These are phyloP conservation scores for Canavalia gladiata DNA, from an alignment of 306 rosid genomes.

Conservation along the genomic window DNA sequence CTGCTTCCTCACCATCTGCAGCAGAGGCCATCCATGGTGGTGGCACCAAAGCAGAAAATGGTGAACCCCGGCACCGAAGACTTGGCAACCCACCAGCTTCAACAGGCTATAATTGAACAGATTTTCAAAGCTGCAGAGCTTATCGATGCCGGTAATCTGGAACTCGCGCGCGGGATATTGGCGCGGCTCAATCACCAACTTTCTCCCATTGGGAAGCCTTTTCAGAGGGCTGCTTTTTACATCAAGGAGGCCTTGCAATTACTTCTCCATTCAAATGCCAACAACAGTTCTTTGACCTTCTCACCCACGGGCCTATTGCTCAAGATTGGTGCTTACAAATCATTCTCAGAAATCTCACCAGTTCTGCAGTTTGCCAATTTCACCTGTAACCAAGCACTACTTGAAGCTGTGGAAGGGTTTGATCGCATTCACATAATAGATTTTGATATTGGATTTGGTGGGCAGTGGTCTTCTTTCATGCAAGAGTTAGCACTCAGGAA, in stretches of 20 bases:
- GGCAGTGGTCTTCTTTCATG: conserved; percentile 92
- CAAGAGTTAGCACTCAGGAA: conserved; percentile 81
- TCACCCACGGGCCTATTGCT: conserved; percentile 72
- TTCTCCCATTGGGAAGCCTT: conserved; percentile 92
- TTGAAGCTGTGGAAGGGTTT: conserved; percentile 81
- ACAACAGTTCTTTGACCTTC: conserved; percentile 51
- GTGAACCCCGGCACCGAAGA: conserved; percentile 61
- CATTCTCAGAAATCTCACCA: conserved; percentile 90
- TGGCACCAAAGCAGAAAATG: conserved; percentile 64
- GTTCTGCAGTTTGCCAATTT: conserved; percentile 89
- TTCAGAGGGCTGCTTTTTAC: conserved; percentile 93
- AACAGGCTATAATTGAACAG: conserved; percentile 75
- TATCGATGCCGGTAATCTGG: conserved; percentile 84
- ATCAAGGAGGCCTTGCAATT: conserved; percentile 84
- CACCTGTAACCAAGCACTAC: conserved; percentile 86
- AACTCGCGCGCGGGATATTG: conserved; percentile 99
- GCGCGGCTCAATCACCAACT: conserved; percentile 99
- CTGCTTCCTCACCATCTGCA: conserved; percentile 59
- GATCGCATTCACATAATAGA: conserved; percentile 75
- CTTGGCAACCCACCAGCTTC: conserved; percentile 70
- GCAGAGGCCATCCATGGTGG: conserved; percentile 55
- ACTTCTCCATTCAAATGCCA: conserved; percentile 58
- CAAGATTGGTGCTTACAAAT: conserved; percentile 89
- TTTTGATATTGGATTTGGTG: conserved; percentile 93
- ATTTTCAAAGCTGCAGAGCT: conserved; percentile 83